These are phyloP conservation scores for Globisporangium takayamanum DNA, from an alignment of 352 stramenopile species.

Conservation along the genomic window DNA sequence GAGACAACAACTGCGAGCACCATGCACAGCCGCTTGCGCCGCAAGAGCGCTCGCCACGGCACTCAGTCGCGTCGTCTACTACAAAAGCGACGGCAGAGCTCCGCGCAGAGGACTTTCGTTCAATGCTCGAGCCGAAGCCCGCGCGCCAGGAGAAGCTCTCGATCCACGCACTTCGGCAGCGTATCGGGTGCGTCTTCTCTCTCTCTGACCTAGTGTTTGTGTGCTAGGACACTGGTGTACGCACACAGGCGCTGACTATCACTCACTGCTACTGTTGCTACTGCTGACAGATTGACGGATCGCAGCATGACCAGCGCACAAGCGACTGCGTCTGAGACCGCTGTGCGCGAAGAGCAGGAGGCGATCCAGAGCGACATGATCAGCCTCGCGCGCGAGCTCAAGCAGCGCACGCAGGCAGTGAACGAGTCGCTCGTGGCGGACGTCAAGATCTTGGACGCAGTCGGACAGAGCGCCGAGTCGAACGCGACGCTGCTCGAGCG, in stretches of 20 bases:
- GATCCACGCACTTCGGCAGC: slow-evolving; percentile 45
- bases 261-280: no score
- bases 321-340: slow-evolving; percentile 29
- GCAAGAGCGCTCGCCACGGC: neutral
- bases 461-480: slow-evolving; percentile 61
- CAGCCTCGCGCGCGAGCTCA: slow-evolving; percentile 59
- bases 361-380: slow-evolving; percentile 73
- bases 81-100: slow-evolving; percentile 15
- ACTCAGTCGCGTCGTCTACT: neutral
- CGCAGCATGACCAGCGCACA: slow-evolving; percentile 18
- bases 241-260: neutral
- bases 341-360: slow-evolving; percentile 57
- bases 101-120: slow-evolving; percentile 43
- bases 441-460: slow-evolving; percentile 67
- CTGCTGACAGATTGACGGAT: slow-evolving; percentile 26
- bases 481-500: slow-evolving; percentile 56
- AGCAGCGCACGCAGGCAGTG: slow-evolving; percentile 66
- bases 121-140: slow-evolving; percentile 42
- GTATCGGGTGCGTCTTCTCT: slow-evolving; percentile 33
- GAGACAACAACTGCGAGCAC: neutral
- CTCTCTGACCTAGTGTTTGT: neutral
- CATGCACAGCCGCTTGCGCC: neutral
- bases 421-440: slow-evolving; percentile 67
- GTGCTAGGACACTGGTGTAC: neutral
- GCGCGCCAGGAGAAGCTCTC: slow-evolving; percentile 39